Conservation (phyloP, 495 filamentous ascomycete species). For the Xylaria flabelliformis region DNA sequence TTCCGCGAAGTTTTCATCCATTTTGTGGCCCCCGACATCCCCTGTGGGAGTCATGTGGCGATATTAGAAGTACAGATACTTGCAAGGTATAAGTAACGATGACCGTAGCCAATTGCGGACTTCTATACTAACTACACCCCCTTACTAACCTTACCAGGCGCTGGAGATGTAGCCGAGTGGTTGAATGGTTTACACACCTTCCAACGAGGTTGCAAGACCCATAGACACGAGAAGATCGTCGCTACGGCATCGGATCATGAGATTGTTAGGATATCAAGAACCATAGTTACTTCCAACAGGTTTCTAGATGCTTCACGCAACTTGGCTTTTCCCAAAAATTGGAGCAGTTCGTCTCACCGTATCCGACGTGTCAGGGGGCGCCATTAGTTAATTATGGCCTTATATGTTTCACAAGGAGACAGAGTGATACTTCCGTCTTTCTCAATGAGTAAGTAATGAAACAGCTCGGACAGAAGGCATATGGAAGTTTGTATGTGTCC, state of each 20-base stretch:
- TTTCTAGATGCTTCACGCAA: constrained; percentile 5
- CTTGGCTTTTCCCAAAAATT: constrained; percentile 1
- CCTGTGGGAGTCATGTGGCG: neutral
- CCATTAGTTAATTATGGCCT: neutral
- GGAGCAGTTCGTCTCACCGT: neutral
- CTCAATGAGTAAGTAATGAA: neutral
- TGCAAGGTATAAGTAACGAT: constrained; percentile 17
- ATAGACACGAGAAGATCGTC: constrained; percentile 20
- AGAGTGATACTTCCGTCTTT: neutral
- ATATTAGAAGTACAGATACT: neutral
- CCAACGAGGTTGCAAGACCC: neutral
- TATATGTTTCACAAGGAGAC: neutral
- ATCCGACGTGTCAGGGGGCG: neutral
- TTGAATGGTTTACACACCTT: constrained; percentile 9
- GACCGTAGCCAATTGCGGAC: neutral
- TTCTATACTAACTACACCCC: constrained; percentile 17
- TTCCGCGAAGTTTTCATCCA: neutral
- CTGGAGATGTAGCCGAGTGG: neutral
- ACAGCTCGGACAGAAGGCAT: neutral
- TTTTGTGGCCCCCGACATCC: neutral
- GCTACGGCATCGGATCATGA: neutral
- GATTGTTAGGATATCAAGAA: constrained; percentile 10
- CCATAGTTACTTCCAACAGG: neutral
- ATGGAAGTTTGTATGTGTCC: neutral
- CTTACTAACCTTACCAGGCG: neutral